Evolutionary conservation across 2,329 filamentous ascomycete genomes (phyloP), one percentile per base, ranked within the genome.

Genomic region (Zasmidium angulare): DNA sequence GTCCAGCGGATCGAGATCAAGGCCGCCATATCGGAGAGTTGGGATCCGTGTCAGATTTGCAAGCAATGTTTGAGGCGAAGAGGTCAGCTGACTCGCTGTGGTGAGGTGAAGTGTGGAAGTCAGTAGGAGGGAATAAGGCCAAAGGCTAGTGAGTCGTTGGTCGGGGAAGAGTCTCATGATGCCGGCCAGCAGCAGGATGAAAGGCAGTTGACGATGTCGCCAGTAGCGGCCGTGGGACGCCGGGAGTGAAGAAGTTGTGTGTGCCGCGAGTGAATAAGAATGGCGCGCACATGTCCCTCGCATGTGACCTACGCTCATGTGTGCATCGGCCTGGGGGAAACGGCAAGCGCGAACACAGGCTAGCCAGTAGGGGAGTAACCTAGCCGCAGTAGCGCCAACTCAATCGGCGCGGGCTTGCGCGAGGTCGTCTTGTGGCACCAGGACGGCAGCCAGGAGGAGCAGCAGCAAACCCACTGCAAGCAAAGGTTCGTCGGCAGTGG

Each of bases 1-100:
- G 36, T 55, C 43, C 50, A 51, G 12, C 2, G 50, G 51, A 46
- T 59, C 51, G 36, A 54, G 20, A 21, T 55, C 43, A 17, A 11
- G 50, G 26, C 14, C 22, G n/a, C 36, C 36, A 43, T 43, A 43
- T 43, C 36, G 36, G 36, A 43, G 36, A 14, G 36, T 9, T 19
- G 6, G 36, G 11, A 17, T 10, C 3, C 12, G 36, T 43, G 36
- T 43, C 11, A 43, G 36, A 17, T 19, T 14, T 4, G 36, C 11
- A 17, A 19, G n/a, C n/a, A 19, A 19, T 43, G 36, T 43, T 43
- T 43, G 36, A 43, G 36, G 36, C 36, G 36, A 43, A 43, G 36
- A 3, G 36, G 36, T 43, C 36, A 43, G 36, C 36, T 43, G 36
- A 43, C 36, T 43, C 36, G 36, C n/a, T 14, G 36, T 17, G 36